Evolutionary conservation across 208 protist species (phyloP).

Genomic region (Angomonas deanei): DNA sequence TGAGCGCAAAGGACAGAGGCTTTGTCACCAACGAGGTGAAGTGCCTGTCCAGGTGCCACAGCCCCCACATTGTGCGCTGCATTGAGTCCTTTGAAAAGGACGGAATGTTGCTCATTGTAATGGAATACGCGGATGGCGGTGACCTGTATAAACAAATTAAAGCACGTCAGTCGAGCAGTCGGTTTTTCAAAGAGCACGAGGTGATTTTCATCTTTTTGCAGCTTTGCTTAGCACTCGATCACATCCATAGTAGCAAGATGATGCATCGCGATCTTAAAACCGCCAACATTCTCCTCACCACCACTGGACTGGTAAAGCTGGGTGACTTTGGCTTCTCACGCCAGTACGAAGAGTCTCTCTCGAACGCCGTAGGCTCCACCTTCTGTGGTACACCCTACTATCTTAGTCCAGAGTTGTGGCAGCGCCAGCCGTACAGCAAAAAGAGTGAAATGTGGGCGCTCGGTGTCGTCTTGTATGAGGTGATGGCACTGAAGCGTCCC

Average conservation of each 20-base stretch:
- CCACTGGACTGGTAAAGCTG: constrained; percentile 77
- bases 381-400: constrained; percentile 91
- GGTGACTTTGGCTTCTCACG: constrained; percentile 85
- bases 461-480: constrained; percentile 81
- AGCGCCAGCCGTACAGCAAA: constrained; percentile 89
- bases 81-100: constrained; percentile 44
- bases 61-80: constrained; percentile 91
- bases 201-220: constrained; percentile 83
- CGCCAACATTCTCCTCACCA: constrained; percentile 83
- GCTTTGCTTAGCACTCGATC: constrained; percentile 75
- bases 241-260: constrained; percentile 88
- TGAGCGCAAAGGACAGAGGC: constrained; percentile 83
- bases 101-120: constrained; percentile 76
- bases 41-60: constrained; percentile 84
- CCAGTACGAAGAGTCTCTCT: constrained; percentile 83
- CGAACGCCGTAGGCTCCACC: constrained; percentile 77
- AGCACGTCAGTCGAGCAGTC: constrained; percentile 39
- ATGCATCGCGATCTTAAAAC: constrained; percentile 89
- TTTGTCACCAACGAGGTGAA: constrained; percentile 93
- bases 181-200: constrained; percentile 84
- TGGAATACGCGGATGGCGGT: constrained; percentile 85
- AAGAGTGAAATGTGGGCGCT: constrained; percentile 93
- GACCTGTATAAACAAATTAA: constrained; percentile 84
- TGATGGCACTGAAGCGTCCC: constrained; percentile 75
- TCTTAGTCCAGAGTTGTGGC: constrained; percentile 90